Percentiles rank a stretch among this genome's conserved stretches.
Evolutionary conservation across 2,329 filamentous ascomycete genomes (phyloP).

Genomic region (Exserohilum turcica): DNA sequence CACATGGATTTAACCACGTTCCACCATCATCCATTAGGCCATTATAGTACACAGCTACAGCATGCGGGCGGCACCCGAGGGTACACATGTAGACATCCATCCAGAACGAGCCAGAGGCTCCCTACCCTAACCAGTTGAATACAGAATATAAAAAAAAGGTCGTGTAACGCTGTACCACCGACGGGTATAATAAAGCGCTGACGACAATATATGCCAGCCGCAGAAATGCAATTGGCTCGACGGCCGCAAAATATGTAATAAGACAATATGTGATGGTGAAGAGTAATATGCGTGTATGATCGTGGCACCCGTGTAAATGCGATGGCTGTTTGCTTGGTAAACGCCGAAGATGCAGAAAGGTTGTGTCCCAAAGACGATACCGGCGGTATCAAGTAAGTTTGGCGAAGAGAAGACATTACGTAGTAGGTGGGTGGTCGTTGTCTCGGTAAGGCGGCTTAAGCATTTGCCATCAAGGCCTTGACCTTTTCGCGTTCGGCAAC

Average conservation of each 20-base stretch:
- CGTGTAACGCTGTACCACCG: slow-evolving; percentile 5
- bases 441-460: slow-evolving; percentile 20
- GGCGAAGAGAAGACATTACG: slow-evolving; percentile 19
- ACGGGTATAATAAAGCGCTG: slow-evolving; percentile 11
- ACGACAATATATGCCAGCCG: slow-evolving; percentile 1
- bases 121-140: background rate
- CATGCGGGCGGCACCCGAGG: slow-evolving; percentile 9
- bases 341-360: slow-evolving; percentile 15
- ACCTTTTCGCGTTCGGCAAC: slow-evolving; percentile 67
- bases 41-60: slow-evolving; percentile 36
- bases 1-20: slow-evolving; percentile 14
- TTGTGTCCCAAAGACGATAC: slow-evolving; percentile 11
- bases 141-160: background rate
- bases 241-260: slow-evolving; percentile 12
- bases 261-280: slow-evolving; percentile 17
- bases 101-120: slow-evolving; percentile 20
- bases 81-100: slow-evolving; percentile 19
- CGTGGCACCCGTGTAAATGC: slow-evolving; percentile 27
- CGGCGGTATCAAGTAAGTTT: slow-evolving; percentile 2
- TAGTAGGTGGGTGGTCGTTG: slow-evolving; percentile 24
- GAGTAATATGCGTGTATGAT: slow-evolving; percentile 25
- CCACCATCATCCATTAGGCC: slow-evolving; percentile 34
- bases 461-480: slow-evolving; percentile 53
- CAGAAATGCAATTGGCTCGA: background rate
- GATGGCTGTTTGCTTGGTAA: slow-evolving; percentile 9